Evolutionary conservation across 139 green algal species (phyloP).

Genomic region (Chlorokybus atmophyticus): DNA sequence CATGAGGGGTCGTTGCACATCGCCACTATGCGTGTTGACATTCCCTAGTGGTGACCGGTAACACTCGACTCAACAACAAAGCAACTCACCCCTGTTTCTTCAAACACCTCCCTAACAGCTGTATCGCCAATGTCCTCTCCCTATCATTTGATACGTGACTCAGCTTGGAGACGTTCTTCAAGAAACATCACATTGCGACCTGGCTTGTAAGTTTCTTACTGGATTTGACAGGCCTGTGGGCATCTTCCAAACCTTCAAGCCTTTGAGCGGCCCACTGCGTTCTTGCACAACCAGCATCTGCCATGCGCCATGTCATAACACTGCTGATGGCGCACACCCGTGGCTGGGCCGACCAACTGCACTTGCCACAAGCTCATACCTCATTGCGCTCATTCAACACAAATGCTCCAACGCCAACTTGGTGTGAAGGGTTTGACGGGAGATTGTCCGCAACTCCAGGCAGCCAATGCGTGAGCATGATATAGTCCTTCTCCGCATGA

Average conservation of each 20-base stretch:
- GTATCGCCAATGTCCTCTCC: conserved; percentile 23
- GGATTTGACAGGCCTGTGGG: conserved; percentile 33
- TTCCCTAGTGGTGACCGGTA: too few relatives aligned
- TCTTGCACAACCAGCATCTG: conserved; percentile 36
- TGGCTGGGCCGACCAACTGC: too few relatives aligned
- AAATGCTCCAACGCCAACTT: conserved; percentile 36
- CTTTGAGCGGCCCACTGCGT: conserved; percentile 21
- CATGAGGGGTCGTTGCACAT: too few relatives aligned
- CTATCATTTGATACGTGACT: too few relatives aligned
- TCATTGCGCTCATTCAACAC: conserved; percentile 21
- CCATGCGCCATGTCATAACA: too few relatives aligned
- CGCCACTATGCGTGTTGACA: too few relatives aligned
- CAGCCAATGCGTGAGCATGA: conserved; percentile 38
- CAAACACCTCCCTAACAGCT: conserved; percentile 33
- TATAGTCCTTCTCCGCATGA: conserved; percentile 31
- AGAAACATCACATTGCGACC: too few relatives aligned
- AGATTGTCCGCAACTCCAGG: conserved; percentile 22
- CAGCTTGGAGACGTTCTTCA: too few relatives aligned
- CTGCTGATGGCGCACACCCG: too few relatives aligned
- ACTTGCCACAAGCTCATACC: too few relatives aligned
- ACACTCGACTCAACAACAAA: too few relatives aligned
- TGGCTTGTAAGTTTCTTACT: too few relatives aligned
- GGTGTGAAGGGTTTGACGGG: conserved; percentile 32
- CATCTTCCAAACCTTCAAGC: conserved; percentile 36
- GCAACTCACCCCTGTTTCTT: conserved; percentile 31